Conservation (phyloP, 1,284 basidiomycete genomes). For the Waitea zeae region DNA sequence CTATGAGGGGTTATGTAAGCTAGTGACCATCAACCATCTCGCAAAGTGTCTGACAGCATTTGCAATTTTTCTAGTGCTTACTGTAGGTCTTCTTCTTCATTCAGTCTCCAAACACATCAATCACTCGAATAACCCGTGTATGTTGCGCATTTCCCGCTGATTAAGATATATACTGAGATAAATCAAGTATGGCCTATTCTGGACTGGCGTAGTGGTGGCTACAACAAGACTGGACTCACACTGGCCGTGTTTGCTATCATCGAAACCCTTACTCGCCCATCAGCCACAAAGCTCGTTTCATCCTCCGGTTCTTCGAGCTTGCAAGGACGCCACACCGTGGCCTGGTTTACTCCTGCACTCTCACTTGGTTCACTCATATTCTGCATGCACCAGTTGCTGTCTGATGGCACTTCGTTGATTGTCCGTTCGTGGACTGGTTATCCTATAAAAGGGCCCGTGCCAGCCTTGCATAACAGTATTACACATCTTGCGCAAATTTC, state of each 20-base stretch:
- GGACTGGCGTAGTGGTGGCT: constrained; percentile 47
- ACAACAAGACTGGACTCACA: constrained; percentile 49
- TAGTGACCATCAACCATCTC: neutral
- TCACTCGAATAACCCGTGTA: constrained; percentile 75
- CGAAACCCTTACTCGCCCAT: constrained; percentile 23
- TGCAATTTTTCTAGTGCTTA: constrained; percentile 27
- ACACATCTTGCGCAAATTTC: constrained; percentile 50
- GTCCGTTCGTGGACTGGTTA: constrained; percentile 90
- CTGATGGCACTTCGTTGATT: constrained; percentile 72
- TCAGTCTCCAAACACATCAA: constrained; percentile 68
- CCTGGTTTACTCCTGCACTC: constrained; percentile 32
- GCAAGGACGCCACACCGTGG: constrained; percentile 4
- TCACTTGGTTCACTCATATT: constrained; percentile 66
- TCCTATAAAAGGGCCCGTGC: constrained; percentile 58
- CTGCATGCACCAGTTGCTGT: constrained; percentile 61
- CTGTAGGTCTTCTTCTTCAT: constrained; percentile 50
- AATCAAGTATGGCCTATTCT: constrained; percentile 82
- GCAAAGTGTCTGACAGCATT: too few relatives aligned
- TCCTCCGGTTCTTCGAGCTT: too few relatives aligned
- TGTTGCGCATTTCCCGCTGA: too few relatives aligned
- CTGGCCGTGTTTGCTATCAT: constrained; percentile 33
- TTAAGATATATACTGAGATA: too few relatives aligned
- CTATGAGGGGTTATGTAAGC: constrained; percentile 44
- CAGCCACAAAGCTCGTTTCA: constrained; percentile 2
- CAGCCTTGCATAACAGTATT: constrained; percentile 56